Evolutionary conservation across 2,329 filamentous ascomycete genomes (phyloP).

Genomic region (Colletotrichum liaoningense): DNA sequence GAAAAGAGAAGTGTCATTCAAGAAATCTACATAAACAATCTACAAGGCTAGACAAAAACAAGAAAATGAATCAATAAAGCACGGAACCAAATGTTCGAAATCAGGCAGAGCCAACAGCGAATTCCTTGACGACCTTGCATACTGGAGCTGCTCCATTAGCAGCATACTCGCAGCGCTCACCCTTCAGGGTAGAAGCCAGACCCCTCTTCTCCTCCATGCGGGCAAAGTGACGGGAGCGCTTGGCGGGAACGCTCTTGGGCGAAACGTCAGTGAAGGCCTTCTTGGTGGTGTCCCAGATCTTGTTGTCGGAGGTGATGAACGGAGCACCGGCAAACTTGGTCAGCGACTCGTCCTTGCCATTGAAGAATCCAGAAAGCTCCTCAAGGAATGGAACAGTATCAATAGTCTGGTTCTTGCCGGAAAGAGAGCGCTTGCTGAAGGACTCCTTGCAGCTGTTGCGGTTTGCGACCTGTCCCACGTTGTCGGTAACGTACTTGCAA

Average conservation of each 20-base stretch:
- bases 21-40: neutral
- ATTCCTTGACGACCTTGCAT: slow-evolving; percentile 14
- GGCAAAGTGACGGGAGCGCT: slow-evolving; percentile 4
- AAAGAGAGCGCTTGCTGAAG: neutral
- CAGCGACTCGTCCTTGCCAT: neutral
- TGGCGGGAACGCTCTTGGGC: slow-evolving; percentile 2
- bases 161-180: slow-evolving; percentile 15
- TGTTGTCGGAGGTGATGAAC: slow-evolving; percentile 22
- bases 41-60: neutral
- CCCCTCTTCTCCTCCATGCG: slow-evolving; percentile 12
- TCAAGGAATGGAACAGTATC: neutral
- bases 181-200: slow-evolving; percentile 10
- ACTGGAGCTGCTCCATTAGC: neutral
- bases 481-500: slow-evolving; percentile 5
- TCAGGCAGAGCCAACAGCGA: neutral
- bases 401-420: neutral
- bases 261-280: slow-evolving; percentile 11
- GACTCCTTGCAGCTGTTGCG: slow-evolving; percentile 18
- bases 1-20: neutral
- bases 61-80: neutral
- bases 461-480: slow-evolving; percentile 15
- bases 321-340: slow-evolving; percentile 9
- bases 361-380: slow-evolving; percentile 4
- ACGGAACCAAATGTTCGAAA: neutral
- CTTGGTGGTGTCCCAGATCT: slow-evolving; percentile 17